Evolutionary conservation across 192 early-diverging fungal genomes (phyloP), one percentile per base, ranked within the genome.

Genomic region (Linnemannia elongata): DNA sequence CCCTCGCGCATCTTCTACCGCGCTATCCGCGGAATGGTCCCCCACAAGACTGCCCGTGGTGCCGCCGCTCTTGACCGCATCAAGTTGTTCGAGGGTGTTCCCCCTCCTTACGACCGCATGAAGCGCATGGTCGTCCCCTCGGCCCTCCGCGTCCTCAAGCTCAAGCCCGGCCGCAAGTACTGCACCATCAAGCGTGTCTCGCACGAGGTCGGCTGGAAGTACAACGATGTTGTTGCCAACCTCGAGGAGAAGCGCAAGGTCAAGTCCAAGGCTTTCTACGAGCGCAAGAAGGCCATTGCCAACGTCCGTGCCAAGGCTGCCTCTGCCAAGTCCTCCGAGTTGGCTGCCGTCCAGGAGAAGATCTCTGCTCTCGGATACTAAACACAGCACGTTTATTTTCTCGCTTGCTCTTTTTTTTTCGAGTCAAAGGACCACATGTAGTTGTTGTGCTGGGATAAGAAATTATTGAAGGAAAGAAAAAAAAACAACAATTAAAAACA

Each of bases 191-290:
- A 97, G 92, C 94, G 97, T 88, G 93, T 99, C 90, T 95, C 96
- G 45, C 88, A 93, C 88, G 99, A 99, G 93, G 95, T 99, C 88
- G 98, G 99, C 83, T 99, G 99, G 99, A 99, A 99, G 92, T 99
- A 99, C 96, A 92, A 97, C 90, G 97, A 97, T 85, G 96, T 99
- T 82, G 96, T 99, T 89, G 94, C 93, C 89, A 94, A 95, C 88
- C 94, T 99, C 79, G 99, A 99, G 93, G 97, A 97, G 92, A 98
- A 99, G 96, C 96, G 99, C 90, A 99, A 99, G 96, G 96, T 95
- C 90, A 96, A 96, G 91, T 90, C 91, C 89, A 90, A 94, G 88
- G 97, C 96, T 83, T 98, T 91, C 94, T 98, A 98, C 92, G 95
- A 98, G 90, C 95, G 95, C 93, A 95, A 93, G 90, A 93, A 97